These are phyloP conservation scores for Entrophospora sp. DNA, from an alignment of 192 early-diverging fungal genomes.

Conservation along the genomic window DNA sequence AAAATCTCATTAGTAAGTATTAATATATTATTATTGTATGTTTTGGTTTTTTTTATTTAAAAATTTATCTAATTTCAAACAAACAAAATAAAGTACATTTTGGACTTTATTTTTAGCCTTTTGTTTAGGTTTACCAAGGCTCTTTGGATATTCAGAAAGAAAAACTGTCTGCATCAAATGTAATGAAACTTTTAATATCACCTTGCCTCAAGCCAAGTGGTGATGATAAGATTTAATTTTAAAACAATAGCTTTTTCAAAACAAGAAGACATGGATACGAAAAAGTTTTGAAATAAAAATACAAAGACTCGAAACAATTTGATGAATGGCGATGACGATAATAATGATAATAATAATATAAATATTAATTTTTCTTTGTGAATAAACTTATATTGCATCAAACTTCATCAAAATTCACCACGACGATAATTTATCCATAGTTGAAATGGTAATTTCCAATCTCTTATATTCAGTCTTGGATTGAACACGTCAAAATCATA, in stretches of 20 bases:
- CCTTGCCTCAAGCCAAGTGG: too few relatives aligned
- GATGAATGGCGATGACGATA: too few relatives aligned
- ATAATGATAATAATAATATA: too few relatives aligned
- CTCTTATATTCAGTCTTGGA: slow-evolving; percentile 20
- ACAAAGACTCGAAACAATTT: too few relatives aligned
- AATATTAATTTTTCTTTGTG: too few relatives aligned
- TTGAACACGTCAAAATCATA: slow-evolving; percentile 82
- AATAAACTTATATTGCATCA: too few relatives aligned
- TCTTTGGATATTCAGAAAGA: slow-evolving; percentile 14
- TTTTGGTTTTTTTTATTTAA: background rate
- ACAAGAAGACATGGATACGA: too few relatives aligned
- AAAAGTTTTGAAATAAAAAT: too few relatives aligned
- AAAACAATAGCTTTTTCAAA: too few relatives aligned
- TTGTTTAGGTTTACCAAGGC: slow-evolving; percentile 14
- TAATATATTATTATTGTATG: too few relatives aligned
- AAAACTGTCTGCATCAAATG: slow-evolving; percentile 20
- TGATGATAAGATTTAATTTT: too few relatives aligned
- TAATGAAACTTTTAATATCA: slow-evolving; percentile 11
- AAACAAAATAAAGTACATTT: background rate
- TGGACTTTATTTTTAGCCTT: slow-evolving; percentile 18
- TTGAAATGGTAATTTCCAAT: slow-evolving; percentile 17
- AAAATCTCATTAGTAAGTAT: slow-evolving; percentile 14
- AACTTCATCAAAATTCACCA: too few relatives aligned
- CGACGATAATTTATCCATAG: slow-evolving; percentile 11
- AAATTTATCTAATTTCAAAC: background rate